These are phyloP conservation scores for Solanum paucissectum DNA, from an alignment of 257 asterid genomes.

Conservation along the genomic window DNA sequence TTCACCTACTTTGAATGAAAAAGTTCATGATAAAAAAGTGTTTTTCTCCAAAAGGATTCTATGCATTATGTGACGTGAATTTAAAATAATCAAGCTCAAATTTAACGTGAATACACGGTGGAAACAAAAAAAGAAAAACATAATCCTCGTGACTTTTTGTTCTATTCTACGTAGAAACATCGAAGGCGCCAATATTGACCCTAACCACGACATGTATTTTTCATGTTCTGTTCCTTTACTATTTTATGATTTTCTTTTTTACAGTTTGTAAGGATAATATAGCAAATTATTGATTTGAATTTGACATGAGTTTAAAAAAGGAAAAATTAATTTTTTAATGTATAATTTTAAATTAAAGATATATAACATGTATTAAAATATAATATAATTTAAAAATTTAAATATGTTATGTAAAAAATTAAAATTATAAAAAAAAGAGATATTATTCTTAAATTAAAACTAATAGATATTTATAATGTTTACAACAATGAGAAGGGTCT, in stretches of 20 bases:
- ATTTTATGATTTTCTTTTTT: too few relatives aligned
- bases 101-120: not conserved
- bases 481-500: too few relatives aligned
- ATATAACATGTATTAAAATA: too few relatives aligned
- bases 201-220: not conserved
- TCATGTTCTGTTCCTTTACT: not conserved
- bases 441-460: not conserved
- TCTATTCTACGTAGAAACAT: not conserved
- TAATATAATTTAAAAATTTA: too few relatives aligned
- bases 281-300: too few relatives aligned
- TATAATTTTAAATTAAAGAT: too few relatives aligned
- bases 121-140: too few relatives aligned
- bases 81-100: fast-evolving
- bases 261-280: too few relatives aligned
- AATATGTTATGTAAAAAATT: too few relatives aligned
- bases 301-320: not conserved
- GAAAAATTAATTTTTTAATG: too few relatives aligned
- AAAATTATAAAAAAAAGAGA: too few relatives aligned
- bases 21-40: fast-evolving
- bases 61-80: fast-evolving
- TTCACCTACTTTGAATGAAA: not conserved
- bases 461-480: too few relatives aligned
- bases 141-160: not conserved
- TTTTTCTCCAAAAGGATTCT: fast-evolving
- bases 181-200: not conserved